Percentiles rank a stretch among this genome's conserved stretches.
These are phyloP conservation scores for Periconia digitata DNA, from an alignment of 2,329 filamentous ascomycete genomes.

Conservation along the genomic window DNA sequence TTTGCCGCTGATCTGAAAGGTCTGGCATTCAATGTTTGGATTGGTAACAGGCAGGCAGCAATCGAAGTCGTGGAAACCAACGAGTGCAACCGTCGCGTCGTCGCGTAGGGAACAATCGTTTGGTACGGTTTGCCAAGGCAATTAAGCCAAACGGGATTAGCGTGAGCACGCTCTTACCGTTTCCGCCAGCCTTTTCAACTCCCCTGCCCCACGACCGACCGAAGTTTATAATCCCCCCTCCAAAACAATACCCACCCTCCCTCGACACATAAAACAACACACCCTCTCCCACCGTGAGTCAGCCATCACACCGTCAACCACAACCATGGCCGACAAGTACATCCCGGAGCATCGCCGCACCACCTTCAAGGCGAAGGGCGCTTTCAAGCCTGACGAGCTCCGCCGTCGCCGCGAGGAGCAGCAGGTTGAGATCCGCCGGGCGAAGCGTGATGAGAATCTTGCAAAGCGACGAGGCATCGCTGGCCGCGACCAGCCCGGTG, in stretches of 20 bases:
- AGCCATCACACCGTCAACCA: constrained; percentile 17
- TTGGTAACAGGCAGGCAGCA: too few species aligned
- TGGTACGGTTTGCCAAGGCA: not conserved
- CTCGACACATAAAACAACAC: constrained; percentile 14
- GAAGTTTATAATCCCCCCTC: constrained; percentile 32
- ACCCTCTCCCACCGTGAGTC: constrained; percentile 15
- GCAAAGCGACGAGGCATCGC: constrained; percentile 96
- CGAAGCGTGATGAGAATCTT: constrained; percentile 97
- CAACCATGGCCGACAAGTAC: constrained; percentile 93
- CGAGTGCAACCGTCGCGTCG: not conserved
- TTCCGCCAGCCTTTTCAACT: constrained; percentile 41
- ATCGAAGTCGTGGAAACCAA: too few species aligned
- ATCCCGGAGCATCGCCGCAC: constrained; percentile 99
- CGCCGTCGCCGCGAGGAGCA: constrained; percentile 98
- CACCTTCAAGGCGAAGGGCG: constrained; percentile 99
- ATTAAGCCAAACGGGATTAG: constrained; percentile 5
- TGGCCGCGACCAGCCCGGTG: constrained; percentile 72
- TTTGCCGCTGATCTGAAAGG: too few species aligned
- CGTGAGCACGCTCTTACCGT: constrained; percentile 28
- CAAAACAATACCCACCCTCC: constrained; percentile 32
- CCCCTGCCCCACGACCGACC: constrained; percentile 34
- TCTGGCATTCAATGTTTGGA: too few species aligned
- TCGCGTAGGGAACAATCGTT: not conserved
- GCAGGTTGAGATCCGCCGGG: constrained; percentile 98
- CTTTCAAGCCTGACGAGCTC: constrained; percentile 98